A percentile compares a stretch with the other conserved stretches of the same genome.
These are phyloP conservation scores for Kodamaea nitidulidarum DNA, from an alignment of 805 yeast species.

Conservation along the genomic window DNA sequence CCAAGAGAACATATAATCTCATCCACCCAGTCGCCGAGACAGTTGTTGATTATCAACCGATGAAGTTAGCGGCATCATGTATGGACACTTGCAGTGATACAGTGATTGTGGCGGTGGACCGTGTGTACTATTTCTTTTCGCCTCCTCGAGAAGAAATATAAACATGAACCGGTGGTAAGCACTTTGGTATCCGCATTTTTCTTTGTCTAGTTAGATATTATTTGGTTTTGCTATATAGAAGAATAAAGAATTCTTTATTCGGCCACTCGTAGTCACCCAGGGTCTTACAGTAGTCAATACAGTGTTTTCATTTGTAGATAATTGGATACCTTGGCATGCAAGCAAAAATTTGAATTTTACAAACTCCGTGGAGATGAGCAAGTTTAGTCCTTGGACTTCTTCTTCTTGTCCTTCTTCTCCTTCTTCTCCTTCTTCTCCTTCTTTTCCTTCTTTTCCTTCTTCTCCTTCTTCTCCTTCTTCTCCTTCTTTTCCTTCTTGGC, in stretches of 20 bases:
- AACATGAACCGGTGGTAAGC: no score
- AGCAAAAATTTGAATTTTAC: slow-evolving; percentile 20
- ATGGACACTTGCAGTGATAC: slow-evolving; percentile 53
- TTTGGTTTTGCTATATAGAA: background rate
- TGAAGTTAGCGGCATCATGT: slow-evolving; percentile 45
- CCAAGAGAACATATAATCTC: slow-evolving; percentile 1
- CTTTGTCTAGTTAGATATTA: no score
- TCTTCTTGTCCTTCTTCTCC: slow-evolving; percentile 42
- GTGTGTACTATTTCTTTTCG: background rate
- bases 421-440: slow-evolving; percentile 38
- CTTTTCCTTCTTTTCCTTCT: slow-evolving; percentile 30
- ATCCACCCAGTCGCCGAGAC: slow-evolving; percentile 2
- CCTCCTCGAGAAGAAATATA: background rate
- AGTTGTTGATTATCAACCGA: slow-evolving; percentile 20
- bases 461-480: slow-evolving; percentile 32
- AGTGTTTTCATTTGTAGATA: slow-evolving; percentile 8
- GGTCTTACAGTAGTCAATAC: background rate
- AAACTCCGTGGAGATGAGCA: slow-evolving; percentile 11
- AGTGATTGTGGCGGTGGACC: slow-evolving; percentile 55
- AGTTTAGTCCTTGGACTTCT: slow-evolving; percentile 41
- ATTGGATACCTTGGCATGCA: slow-evolving; percentile 22
- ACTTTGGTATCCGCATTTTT: no score
- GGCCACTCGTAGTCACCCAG: background rate
- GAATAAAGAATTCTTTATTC: background rate
- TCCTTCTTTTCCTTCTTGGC: slow-evolving; percentile 32